phyloP scores from a whole-genome alignment of 1,139 yeast species.

The Pichia norvegensis region DNA sequence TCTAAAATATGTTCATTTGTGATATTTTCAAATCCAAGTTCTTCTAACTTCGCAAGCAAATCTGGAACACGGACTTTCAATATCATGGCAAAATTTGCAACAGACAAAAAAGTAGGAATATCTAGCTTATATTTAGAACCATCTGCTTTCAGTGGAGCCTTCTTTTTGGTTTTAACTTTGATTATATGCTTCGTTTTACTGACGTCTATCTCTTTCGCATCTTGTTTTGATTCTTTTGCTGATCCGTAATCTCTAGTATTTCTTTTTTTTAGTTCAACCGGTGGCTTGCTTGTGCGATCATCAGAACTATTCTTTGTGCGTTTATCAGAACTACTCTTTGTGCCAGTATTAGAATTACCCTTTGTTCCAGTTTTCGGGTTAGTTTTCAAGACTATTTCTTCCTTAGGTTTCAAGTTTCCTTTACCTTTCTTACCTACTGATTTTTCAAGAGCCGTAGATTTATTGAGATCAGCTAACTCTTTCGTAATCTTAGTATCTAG shows the following conservation, averaged over 20 bases:
- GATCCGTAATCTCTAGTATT: no score
- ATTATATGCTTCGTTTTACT: background rate
- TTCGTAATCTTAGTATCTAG: conserved; percentile 4
- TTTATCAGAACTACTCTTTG: no score
- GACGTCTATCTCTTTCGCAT: background rate
- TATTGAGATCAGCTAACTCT: background rate
- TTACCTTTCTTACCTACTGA: no score
- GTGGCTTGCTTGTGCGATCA: no score
- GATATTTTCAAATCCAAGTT: conserved; percentile 69
- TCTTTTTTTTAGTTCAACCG: no score
- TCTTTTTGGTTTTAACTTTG: conserved; percentile 13
- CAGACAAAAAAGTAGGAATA: conserved; percentile 67
- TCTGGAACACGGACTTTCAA: conserved; percentile 56
- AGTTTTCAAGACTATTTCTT: no score
- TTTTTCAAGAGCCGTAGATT: background rate
- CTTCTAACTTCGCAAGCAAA: conserved; percentile 50
- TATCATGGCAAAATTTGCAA: conserved; percentile 67
- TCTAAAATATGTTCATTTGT: conserved; percentile 77
- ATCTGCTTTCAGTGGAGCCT: conserved; percentile 7
- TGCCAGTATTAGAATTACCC: no score
- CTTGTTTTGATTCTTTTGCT: background rate
- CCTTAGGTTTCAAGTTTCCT: no score
- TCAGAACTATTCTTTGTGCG: no score
- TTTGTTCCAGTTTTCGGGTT: no score
- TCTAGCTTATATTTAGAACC: conserved; percentile 30